phyloP scores from a whole-genome alignment of 345 rosid genomes.

The Nephelium lappaceum region DNA sequence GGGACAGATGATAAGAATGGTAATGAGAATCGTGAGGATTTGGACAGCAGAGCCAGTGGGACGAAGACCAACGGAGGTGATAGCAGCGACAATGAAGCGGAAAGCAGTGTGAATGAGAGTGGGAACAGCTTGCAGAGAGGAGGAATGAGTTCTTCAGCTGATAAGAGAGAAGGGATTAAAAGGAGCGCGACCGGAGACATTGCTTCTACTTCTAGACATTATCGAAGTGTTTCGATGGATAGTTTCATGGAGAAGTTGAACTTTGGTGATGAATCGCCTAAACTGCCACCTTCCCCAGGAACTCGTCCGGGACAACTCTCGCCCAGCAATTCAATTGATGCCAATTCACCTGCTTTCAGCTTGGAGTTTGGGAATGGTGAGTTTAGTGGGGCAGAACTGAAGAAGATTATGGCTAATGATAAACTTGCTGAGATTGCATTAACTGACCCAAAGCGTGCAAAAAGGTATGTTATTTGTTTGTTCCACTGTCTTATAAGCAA shows the following conservation, averaged over 20 bases:
- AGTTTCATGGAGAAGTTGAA: slow-evolving; percentile 86
- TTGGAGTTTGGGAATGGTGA: slow-evolving; percentile 91
- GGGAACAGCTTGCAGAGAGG: slow-evolving; percentile 41
- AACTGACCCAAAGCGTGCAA: slow-evolving; percentile 86
- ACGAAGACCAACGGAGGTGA: slow-evolving; percentile 82
- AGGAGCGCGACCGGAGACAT: slow-evolving; percentile 80
- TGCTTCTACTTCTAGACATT: slow-evolving; percentile 73
- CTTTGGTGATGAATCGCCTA: slow-evolving; percentile 75
- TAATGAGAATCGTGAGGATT: slow-evolving; percentile 73
- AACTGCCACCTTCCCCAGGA: slow-evolving; percentile 82
- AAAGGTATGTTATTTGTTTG: slow-evolving; percentile 51
- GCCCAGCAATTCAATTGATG: slow-evolving; percentile 66
- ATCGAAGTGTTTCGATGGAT: slow-evolving; percentile 92
- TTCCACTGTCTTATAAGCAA: slow-evolving; percentile 3
- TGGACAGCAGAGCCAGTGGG: slow-evolving; percentile 92
- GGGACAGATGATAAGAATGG: slow-evolving; percentile 75
- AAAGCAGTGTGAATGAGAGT: slow-evolving; percentile 80
- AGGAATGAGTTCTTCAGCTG: slow-evolving; percentile 46
- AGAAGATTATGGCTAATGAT: slow-evolving; percentile 95
- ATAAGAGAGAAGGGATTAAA: slow-evolving; percentile 77
- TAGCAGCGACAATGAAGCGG: slow-evolving; percentile 92
- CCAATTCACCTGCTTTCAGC: slow-evolving; percentile 62
- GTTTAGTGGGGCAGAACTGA: slow-evolving; percentile 77
- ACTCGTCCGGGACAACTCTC: slow-evolving; percentile 67
- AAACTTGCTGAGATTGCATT: slow-evolving; percentile 92